Percentiles rank a stretch among this genome's conserved stretches.
These are phyloP conservation scores for Lactarius sanguifluus DNA, from an alignment of 768 basidiomycete species.

Conservation along the genomic window DNA sequence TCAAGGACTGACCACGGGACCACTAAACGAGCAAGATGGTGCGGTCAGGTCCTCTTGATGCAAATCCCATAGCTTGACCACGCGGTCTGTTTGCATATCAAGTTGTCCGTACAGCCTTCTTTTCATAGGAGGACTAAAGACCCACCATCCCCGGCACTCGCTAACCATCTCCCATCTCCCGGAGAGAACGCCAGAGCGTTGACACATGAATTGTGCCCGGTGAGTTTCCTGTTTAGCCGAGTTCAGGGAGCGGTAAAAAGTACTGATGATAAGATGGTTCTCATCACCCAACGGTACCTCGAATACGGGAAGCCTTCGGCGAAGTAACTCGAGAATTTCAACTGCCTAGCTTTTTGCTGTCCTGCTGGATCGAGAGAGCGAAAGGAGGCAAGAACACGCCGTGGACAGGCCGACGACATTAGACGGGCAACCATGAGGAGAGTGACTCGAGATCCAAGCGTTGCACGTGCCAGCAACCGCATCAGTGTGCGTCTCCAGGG, in stretches of 20 bases:
- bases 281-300: constrained; percentile 7
- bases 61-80: constrained; percentile 40
- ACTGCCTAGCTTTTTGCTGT: constrained; percentile 18
- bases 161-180: constrained; percentile 40
- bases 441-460: background rate
- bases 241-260: background rate
- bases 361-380: constrained; percentile 10
- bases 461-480: background rate
- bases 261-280: background rate
- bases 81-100: constrained; percentile 32
- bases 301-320: constrained; percentile 19
- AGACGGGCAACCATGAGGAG: constrained; percentile 14
- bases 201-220: constrained; percentile 40
- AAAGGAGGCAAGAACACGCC: constrained; percentile 5
- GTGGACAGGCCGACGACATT: constrained; percentile 20
- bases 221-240: constrained; percentile 34
- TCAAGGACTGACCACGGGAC: constrained; percentile 33
- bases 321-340: constrained; percentile 13
- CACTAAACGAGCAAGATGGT: constrained; percentile 35
- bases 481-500: background rate
- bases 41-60: constrained; percentile 34
- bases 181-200: constrained; percentile 41
- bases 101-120: background rate
- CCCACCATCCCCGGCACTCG: constrained; percentile 42
- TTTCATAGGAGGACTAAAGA: background rate